Percentiles rank a stretch among this genome's conserved stretches.
These are phyloP conservation scores for Cladosporium sp. DNA, from an alignment of 2,329 filamentous ascomycete genomes.

Conservation along the genomic window DNA sequence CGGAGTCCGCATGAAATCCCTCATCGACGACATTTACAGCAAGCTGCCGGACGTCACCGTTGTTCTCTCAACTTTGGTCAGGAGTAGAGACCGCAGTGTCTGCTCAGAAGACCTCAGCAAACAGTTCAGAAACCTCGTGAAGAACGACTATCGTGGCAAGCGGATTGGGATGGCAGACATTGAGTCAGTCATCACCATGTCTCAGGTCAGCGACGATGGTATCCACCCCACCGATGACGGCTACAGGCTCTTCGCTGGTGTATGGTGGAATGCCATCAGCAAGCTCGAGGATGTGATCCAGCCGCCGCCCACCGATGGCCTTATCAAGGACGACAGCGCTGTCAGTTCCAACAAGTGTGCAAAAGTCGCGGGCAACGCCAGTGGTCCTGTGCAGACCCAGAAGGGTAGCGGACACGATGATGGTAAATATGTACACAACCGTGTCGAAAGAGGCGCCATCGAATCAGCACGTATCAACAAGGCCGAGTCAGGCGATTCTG, in stretches of 20 bases:
- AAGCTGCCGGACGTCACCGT: neutral
- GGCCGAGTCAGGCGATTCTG: neutral
- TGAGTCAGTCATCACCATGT: neutral
- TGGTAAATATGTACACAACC: neutral
- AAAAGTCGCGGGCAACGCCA: neutral
- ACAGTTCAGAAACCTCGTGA: neutral
- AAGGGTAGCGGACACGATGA: conserved; percentile 2
- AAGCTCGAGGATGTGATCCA: neutral
- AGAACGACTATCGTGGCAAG: neutral
- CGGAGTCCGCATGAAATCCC: neutral
- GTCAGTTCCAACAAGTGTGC: neutral
- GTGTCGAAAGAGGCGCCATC: neutral
- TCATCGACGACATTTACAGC: neutral
- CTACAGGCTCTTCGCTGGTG: neutral
- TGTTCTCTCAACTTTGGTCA: neutral
- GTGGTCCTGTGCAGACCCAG: neutral
- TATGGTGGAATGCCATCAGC: conserved; percentile 3
- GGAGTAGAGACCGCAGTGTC: neutral
- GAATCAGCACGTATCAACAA: neutral
- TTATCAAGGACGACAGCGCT: conserved; percentile 2
- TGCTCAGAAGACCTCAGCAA: neutral
- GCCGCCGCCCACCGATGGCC: neutral
- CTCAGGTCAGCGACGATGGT: neutral
- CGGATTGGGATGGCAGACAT: neutral
- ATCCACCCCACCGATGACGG: neutral